Base-by-base conservation (phyloP, 768 basidiomycete genomes). In the Macrolepiota fuliginosa region DNA sequence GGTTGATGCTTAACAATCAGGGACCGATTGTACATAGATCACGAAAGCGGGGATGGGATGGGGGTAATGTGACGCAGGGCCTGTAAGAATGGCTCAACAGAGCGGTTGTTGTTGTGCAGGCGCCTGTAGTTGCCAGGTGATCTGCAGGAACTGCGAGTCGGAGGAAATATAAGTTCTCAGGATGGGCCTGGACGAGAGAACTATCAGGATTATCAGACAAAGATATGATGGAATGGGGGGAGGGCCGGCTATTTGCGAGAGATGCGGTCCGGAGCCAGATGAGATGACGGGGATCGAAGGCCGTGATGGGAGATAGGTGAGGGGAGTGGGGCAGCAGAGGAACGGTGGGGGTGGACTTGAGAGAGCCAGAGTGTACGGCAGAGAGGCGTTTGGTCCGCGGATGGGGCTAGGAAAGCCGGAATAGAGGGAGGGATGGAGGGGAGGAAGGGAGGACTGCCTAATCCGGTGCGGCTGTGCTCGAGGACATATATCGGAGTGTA, bases 301-400 rank as follows among this genome's bases (percentile, higher is more conserved):
- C 70, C 70, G 70, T 65, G 66, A 63, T 71, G 69, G 50, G 70
- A 71, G 61, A 58, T 36, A 42, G 17, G 54, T 56, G 57, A 22
- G 53, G n/a, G 53, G 35, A 17, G 49, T 25, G 36, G 22, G 55
- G 19, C 55, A 19, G 46, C 58, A 62, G 29, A 46, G 42, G 57
- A n/a, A 52, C 24, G 57, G 24, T 9, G 46, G 36, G 40, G 37
- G 47, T 15, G 49, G 17, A 24, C 7, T 39, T 9, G 49, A n/a
- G 35, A 25, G 7, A 22, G 58, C 1, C n/a, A 12, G 10, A 3
- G 29, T 32, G 29, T 32, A 32, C 29, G 29, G 29, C 29, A 32
- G 29, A 32, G 29, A 32, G 29, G 3, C 7, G 7, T 3, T 7
- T 32, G 29, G 29, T 32, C 29, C 29, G 29, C 25, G n/a, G 50